Base-by-base conservation (phyloP, 169 alveolate genomes). In the Ichthyophthirius multifiliis region DNA sequence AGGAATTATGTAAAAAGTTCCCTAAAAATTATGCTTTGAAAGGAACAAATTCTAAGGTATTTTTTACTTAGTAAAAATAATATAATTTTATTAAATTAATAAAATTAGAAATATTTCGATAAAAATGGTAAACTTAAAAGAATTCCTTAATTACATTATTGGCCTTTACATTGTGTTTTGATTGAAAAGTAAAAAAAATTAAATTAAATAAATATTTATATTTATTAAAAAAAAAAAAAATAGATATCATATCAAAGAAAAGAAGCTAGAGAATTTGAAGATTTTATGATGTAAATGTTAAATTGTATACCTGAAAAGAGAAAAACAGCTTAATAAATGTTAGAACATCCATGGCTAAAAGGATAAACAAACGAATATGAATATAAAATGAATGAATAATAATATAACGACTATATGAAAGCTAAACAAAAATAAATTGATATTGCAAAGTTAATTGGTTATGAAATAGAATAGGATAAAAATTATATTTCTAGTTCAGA, bases 1-100 rank as follows among this genome's bases (percentile, higher is more conserved):
- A 95, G 23, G 99, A 96, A 88, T 89, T 96, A 18, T 83, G 96
- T 31, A 99, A 99, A 18, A 95, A 93, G 64, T 93, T 98, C 83
- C 99, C 99, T 13, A 89, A 89, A 73, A 82, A 87, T 37, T 92
- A 96, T 89, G 95, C 96, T 0, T 81, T 89, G 45, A 62, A 94
- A 65, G 98, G 99, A 10, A 83, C 76, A 39, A 84, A 92, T 46
- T 91, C 86, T 3, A 71, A 78, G 37, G 83, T 76, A 76, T 10
- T 13, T 32, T 62, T 23, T 23, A 39, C 16, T 16, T 0, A 27
- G 10, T 43, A 23, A 44, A 10, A 12, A 2, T 10, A 55, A 55
- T 10, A 1, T 55, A 55, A 41, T 41, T 13, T 9, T 9, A 41
- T 41, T 41, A 9, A 9, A 9, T 41, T 41, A 41, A 9, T 41